Evolutionary conservation across 176 grass and related monocot species (phyloP).

Genomic region (Thalia dealbata): DNA sequence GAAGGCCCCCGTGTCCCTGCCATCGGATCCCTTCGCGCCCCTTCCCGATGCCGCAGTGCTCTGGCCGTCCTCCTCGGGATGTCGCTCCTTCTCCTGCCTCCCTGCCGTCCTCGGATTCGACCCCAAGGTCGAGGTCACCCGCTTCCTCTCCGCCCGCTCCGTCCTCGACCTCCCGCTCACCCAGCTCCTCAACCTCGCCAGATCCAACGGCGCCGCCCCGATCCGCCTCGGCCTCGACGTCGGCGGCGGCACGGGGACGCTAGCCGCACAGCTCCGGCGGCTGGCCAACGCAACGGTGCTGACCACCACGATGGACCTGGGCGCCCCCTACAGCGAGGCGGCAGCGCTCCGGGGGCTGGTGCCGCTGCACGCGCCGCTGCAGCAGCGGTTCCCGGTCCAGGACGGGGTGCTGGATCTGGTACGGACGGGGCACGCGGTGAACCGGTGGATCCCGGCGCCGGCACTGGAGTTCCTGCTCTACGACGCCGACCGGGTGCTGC

Average conservation of each 20-base stretch:
- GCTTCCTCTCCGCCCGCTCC: constrained; percentile 40
- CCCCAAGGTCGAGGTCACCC: constrained; percentile 32
- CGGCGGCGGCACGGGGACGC: constrained; percentile 64
- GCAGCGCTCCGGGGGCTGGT: constrained; percentile 62
- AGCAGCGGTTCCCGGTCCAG: constrained; percentile 68
- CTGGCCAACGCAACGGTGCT: constrained; percentile 67
- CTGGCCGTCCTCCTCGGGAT: constrained; percentile 2
- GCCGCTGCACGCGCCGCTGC: constrained; percentile 76
- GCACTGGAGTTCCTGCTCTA: constrained; percentile 82
- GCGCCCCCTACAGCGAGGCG: constrained; percentile 72
- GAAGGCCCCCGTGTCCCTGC: constrained; percentile 9
- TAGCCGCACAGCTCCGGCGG: constrained; percentile 59
- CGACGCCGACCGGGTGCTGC: constrained; percentile 71
- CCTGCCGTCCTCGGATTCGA: constrained; percentile 45
- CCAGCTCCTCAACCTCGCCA: constrained; percentile 74
- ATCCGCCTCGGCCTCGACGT: constrained; percentile 72
- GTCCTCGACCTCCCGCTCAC: constrained; percentile 64
- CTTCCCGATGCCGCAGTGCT: constrained; percentile 27
- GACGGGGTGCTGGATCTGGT: constrained; percentile 77
- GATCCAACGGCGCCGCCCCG: constrained; percentile 50
- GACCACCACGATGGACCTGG: constrained; percentile 74
- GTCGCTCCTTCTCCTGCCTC: constrained; percentile 22
- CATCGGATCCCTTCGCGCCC: constrained; percentile 35
- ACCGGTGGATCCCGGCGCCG: constrained; percentile 82
- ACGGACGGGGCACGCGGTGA: constrained; percentile 76